phyloP scores from a whole-genome alignment of 768 basidiomycete species.

The Leucocoprinus birnbaumii region DNA sequence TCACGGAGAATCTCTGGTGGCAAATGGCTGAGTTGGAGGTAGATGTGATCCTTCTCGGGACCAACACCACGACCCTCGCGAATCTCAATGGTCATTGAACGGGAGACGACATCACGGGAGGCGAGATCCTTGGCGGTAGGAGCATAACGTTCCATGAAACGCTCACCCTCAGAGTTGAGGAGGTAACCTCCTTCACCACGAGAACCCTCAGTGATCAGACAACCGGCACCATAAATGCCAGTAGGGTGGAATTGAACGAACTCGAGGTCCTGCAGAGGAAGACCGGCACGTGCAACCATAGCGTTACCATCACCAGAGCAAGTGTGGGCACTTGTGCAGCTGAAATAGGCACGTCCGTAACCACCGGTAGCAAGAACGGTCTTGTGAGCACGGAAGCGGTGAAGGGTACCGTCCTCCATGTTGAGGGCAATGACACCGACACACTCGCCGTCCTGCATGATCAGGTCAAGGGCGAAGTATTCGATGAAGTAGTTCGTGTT shows the following conservation, averaged over 20 bases:
- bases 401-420: constrained; percentile 99
- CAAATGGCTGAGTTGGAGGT: constrained; percentile 94
- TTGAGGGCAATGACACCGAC: constrained; percentile 99
- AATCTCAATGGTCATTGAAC: constrained; percentile 98
- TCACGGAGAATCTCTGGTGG: constrained; percentile 95
- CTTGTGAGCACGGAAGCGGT: constrained; percentile 97
- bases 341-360: constrained; percentile 97
- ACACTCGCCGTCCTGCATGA: constrained; percentile 99
- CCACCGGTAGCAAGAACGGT: constrained; percentile 98
- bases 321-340: constrained; percentile 97
- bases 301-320: constrained; percentile 99
- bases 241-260: constrained; percentile 99
- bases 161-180: constrained; percentile 96
- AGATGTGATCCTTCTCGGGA: constrained; percentile 96
- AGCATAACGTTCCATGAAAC: constrained; percentile 99
- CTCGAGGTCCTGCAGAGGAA: constrained; percentile 95
- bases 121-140: constrained; percentile 99
- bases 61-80: constrained; percentile 99
- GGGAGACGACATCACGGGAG: constrained; percentile 98
- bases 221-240: constrained; percentile 98
- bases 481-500: constrained; percentile 99
- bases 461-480: constrained; percentile 98
- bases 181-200: constrained; percentile 99
- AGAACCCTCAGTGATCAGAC: constrained; percentile 98
- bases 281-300: constrained; percentile 95